Base-by-base conservation (phyloP, 75 land plant species). In the Azolla pinnata region DNA sequence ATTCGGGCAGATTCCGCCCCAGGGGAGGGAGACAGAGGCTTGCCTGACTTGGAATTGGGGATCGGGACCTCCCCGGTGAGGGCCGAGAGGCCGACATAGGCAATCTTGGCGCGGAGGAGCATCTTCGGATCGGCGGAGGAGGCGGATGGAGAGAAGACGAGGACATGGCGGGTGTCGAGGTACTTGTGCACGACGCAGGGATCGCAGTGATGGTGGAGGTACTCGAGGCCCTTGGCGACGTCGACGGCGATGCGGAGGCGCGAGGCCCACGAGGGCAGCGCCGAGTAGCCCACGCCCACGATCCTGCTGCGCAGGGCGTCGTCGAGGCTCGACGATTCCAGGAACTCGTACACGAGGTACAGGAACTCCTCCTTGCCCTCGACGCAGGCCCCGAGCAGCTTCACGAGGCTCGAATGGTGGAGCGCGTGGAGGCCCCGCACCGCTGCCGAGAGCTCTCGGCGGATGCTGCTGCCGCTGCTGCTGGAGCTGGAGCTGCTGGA, bases 221-320 rank as follows among this genome's bases (percentile, higher is more conserved):
- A 76, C 53, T 76, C 79, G 18, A 76, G 61, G 31, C 65, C 79
- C 33, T 61, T 66, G 9, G 79, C 77, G 19, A 76, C 65, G 51
- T 73, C 79, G 2, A 67, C 45, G 29, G 79, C 79, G 21, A 76
- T 65, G 9, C 48, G 79, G 21, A 76, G 44, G 42, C 76, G 21
- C 0, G 54, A 31, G 2, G 38, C 58, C 79, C 79, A 76, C 0
- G 59, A 48, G 5, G 35, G 27, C 1, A 76, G 66, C 2, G 55
- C 63, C 1, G 71, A 54, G 62, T 40, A 62, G 20, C 62, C 61
- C 14, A 61, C 58, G 23, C 49, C 49, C 16, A 29, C 40, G 18
- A 23, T 19, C 1, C 3, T 32, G 67, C 60, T 67, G 48, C 62
- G 54, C 25, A 76, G 56, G 57, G 59, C 60, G 27, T 73, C 72